These are phyloP conservation scores for Exophiala bonariae DNA, from an alignment of 2,329 filamentous ascomycete species.

Conservation along the genomic window DNA sequence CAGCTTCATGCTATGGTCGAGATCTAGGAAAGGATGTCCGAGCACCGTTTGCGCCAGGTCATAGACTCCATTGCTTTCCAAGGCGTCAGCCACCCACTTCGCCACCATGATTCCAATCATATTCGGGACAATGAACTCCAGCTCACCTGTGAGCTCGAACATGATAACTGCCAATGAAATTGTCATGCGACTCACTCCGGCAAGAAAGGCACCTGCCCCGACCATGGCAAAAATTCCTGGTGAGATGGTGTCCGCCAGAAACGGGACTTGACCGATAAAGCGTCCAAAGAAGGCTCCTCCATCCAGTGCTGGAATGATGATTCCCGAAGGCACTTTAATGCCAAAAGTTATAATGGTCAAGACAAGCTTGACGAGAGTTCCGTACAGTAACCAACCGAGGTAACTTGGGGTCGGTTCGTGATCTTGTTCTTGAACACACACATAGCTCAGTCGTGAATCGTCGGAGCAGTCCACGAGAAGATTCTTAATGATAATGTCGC, in stretches of 20 bases:
- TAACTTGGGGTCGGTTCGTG: slow-evolving; percentile 38
- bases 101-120: slow-evolving; percentile 62
- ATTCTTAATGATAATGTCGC: slow-evolving; percentile 58
- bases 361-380: slow-evolving; percentile 55
- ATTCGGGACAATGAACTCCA: slow-evolving; percentile 58
- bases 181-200: slow-evolving; percentile 60
- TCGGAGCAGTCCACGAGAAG: slow-evolving; percentile 56
- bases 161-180: slow-evolving; percentile 61
- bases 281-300: slow-evolving; percentile 60
- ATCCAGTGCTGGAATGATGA: slow-evolving; percentile 61
- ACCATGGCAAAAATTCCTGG: slow-evolving; percentile 64
- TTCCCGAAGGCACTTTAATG: slow-evolving; percentile 60
- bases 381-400: slow-evolving; percentile 53
- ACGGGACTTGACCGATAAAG: slow-evolving; percentile 48
- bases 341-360: slow-evolving; percentile 61
- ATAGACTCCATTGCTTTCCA: slow-evolving; percentile 57
- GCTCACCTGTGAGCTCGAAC: slow-evolving; percentile 61
- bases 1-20: slow-evolving; percentile 43
- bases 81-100: slow-evolving; percentile 59
- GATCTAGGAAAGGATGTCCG: slow-evolving; percentile 59
- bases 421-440: slow-evolving; percentile 51
- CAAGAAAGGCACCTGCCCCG: slow-evolving; percentile 59
- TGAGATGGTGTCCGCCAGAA: slow-evolving; percentile 56
- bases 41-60: slow-evolving; percentile 61
- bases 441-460: slow-evolving; percentile 41